phyloP scores from a whole-genome alignment of 805 yeast species.

The Nakazawaea ernobii region DNA sequence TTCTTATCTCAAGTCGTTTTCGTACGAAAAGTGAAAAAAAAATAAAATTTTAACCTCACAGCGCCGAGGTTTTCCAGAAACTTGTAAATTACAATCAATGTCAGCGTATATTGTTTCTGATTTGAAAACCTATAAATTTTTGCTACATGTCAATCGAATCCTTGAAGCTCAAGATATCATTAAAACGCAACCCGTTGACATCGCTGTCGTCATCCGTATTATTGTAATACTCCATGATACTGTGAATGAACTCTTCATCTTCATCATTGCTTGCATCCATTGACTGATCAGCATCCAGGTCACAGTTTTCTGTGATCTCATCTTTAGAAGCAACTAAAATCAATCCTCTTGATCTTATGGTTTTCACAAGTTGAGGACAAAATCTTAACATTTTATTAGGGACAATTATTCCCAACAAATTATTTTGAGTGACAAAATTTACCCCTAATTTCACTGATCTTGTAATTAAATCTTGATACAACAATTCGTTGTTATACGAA shows the following conservation, averaged over 20 bases:
- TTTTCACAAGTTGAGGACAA: slow-evolving; percentile 70
- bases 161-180: slow-evolving; percentile 60
- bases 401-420: slow-evolving; percentile 77
- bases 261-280: slow-evolving; percentile 4
- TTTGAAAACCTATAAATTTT: background rate
- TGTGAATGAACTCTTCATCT: slow-evolving; percentile 6
- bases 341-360: slow-evolving; percentile 75
- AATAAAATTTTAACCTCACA: too few relatives aligned
- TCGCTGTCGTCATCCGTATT: slow-evolving; percentile 31
- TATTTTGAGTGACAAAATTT: slow-evolving; percentile 72
- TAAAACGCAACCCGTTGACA: slow-evolving; percentile 60
- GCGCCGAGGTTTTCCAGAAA: background rate
- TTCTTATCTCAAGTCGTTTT: too few relatives aligned
- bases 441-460: slow-evolving; percentile 80
- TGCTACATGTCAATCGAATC: slow-evolving; percentile 47
- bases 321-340: slow-evolving; percentile 69
- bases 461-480: slow-evolving; percentile 38
- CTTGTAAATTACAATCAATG: background rate
- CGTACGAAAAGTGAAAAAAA: too few relatives aligned
- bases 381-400: slow-evolving; percentile 64
- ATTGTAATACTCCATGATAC: slow-evolving; percentile 4
- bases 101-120: background rate
- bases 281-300: slow-evolving; percentile 6
- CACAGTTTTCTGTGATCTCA: slow-evolving; percentile 11
- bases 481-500: slow-evolving; percentile 24